phyloP scores from a whole-genome alignment of 768 basidiomycete genomes.

The Trametes elegans region DNA sequence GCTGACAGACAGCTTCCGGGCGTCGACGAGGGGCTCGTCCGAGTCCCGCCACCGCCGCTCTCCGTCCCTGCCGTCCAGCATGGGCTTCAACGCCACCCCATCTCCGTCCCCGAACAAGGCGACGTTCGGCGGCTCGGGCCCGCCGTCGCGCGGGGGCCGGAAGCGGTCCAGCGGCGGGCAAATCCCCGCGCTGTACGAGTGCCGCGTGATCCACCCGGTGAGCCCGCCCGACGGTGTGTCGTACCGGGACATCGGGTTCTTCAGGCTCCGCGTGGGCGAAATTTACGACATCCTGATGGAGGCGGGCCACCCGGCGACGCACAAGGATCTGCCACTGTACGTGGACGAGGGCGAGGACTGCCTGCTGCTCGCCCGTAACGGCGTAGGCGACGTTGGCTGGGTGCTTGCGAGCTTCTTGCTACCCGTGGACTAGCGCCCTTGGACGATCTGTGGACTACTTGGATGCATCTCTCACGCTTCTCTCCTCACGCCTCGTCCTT shows the following conservation, averaged over 20 bases:
- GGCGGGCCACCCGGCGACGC: conserved; percentile 74
- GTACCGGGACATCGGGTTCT: conserved; percentile 78
- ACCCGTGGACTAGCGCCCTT: conserved; percentile 43
- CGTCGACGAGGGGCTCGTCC: conserved; percentile 10
- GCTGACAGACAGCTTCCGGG: conserved; percentile 24
- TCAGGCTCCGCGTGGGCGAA: conserved; percentile 61
- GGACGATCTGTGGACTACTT: background rate
- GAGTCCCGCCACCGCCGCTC: conserved; percentile 25
- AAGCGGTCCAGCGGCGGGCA: conserved; percentile 11
- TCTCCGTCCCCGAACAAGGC: conserved; percentile 19
- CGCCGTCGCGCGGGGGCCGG: background rate
- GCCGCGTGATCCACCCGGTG: conserved; percentile 64
- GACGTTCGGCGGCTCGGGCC: conserved; percentile 18
- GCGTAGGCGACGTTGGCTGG: conserved; percentile 64
- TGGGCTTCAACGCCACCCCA: background rate
- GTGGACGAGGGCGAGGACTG: conserved; percentile 80
- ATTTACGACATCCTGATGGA: conserved; percentile 70
- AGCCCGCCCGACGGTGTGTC: conserved; percentile 59
- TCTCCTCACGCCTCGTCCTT: background rate
- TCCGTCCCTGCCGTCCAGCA: conserved; percentile 22
- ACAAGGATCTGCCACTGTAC: conserved; percentile 69
- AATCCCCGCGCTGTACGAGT: conserved; percentile 53
- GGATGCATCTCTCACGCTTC: conserved; percentile 11
- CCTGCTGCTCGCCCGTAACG: conserved; percentile 67
- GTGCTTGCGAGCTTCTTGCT: conserved; percentile 79